Evolutionary conservation across 1,284 basidiomycete genomes (phyloP), one percentile per base, ranked within the genome.

Genomic region (Cutaneotrichosporon spelunceum): DNA sequence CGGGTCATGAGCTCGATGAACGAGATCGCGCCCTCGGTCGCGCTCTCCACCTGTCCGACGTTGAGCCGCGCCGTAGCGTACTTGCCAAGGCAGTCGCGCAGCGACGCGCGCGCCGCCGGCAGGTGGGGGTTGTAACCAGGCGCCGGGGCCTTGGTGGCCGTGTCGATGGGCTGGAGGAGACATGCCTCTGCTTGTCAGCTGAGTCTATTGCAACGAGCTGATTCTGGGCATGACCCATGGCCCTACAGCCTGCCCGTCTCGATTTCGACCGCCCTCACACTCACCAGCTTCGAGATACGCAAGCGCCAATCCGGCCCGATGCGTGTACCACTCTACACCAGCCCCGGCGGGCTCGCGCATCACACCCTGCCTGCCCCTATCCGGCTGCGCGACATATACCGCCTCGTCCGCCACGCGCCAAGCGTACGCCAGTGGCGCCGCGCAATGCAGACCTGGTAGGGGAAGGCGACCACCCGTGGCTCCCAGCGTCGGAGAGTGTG

Each of bases 321-420:
- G 62, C 0, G 69, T 59, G 57, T 78, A 78, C 74, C 75, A 76
- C 62, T 76, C 75, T 10, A 72, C 70, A 7, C 76, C 76, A 11
- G 72, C 64, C 11, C 76, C 76, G 2, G 68, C 60, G 2, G 71
- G 71, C 62, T 78, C 76, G 44, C 70, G 67, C 70, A 72, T 71
- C 27, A 71, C 62, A 3, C 73, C 74, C 33, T 53, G 61, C 58
- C 65, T 62, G 10, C 62, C 57, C 50, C 48, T 36, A 19, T 61
- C 47, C 39, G 54, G 65, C 19, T 66, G 64, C 4, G 63, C 61
- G 10, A 64, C 49, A 11, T 59, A 61, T 27, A 75, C 42, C 3
- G 75, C 74, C 6, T 63, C 62, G 53, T 76, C 72, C 16, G 74
- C 72, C 42, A 78, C 70, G 16, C 68, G 56, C 73, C 72, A 76